These are phyloP conservation scores for Tripidium arundinaceum DNA, from an alignment of 202 grass and related monocot species.

Conservation along the genomic window DNA sequence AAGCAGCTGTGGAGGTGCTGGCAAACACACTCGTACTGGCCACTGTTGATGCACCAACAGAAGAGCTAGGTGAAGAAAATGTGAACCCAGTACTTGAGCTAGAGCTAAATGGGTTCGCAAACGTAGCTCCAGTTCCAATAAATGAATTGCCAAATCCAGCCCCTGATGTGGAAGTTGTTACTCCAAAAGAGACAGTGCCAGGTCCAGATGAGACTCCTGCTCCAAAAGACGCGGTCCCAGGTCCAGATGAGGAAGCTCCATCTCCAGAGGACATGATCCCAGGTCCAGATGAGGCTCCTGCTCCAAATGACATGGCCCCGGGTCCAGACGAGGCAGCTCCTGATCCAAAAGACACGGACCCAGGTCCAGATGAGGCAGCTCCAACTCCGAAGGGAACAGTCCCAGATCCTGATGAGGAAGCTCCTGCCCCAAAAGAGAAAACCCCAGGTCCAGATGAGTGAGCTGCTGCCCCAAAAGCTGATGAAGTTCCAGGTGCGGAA, in stretches of 20 bases:
- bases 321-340: slow-evolving; percentile 18
- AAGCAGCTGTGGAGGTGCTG: slow-evolving; percentile 25
- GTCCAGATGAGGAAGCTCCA: slow-evolving; percentile 29
- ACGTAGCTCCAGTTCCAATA: slow-evolving; percentile 40
- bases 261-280: slow-evolving; percentile 26
- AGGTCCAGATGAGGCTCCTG: slow-evolving; percentile 32
- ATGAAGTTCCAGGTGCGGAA: slow-evolving; percentile 12
- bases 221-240: slow-evolving; percentile 29
- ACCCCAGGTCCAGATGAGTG: slow-evolving; percentile 39
- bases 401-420: slow-evolving; percentile 30
- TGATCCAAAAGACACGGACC: neutral
- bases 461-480: neutral
- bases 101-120: slow-evolving; percentile 25
- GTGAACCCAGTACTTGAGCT: slow-evolving; percentile 44
- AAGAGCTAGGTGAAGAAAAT: slow-evolving; percentile 55
- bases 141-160: slow-evolving; percentile 40
- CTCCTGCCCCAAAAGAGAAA: slow-evolving; percentile 25
- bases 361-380: slow-evolving; percentile 18
- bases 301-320: slow-evolving; percentile 10
- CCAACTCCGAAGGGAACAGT: slow-evolving; percentile 15
- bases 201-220: slow-evolving; percentile 26
- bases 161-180: slow-evolving; percentile 30
- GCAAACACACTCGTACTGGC: slow-evolving; percentile 53
- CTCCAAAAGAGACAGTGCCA: slow-evolving; percentile 27
- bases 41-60: slow-evolving; percentile 36